Base-by-base conservation (phyloP, 1,139 yeast genomes). In the Kurtzmaniella quercitrusa region DNA sequence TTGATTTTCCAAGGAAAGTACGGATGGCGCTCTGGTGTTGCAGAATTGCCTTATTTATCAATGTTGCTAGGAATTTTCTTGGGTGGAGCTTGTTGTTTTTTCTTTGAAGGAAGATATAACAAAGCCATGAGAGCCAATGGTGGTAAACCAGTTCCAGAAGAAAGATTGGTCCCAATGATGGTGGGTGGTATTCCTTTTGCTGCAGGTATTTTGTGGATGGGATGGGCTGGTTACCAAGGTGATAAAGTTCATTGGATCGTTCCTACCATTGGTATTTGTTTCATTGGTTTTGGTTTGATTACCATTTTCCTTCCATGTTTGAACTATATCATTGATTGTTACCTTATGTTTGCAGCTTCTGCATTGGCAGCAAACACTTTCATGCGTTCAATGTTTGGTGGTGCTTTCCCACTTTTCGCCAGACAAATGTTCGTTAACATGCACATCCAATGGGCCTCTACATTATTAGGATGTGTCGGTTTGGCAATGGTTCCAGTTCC, bases 321-420 rank as follows among this genome's bases (percentile, higher is more conserved):
- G 54, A 84, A 82, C 58, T 87, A 86, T 59, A 73, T 87, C 53
- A 80, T 87, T 53, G 95, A 87, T 59, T 68, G 84, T 15, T 87
- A 86, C 57, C 67, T 84, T 47, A 57, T 79, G 42, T 81, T 83
- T 54, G 93, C 95, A 2, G 95, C 95, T 4, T 84, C 95, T 20
- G 96, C 96, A 1, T 71, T 89, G 51, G 96, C 97, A 4, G 96
- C 85, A 12, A 88, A 88, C 59, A 82, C 96, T 0, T 81, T 89
- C 54, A 60, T 84, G 50, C 77, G 89, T 71, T 80, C 88, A 2
- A 63, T 72, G 14, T 74, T 75, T 56, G 80, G 79, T 36, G 80
- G 76, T 38, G 73, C 67, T 6, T 69, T 75, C 60, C 75, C 81
- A 36, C 68, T 75, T 45, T 66, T 67, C 54, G 78, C 83, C 2